These are phyloP conservation scores for Tolypocladium ovalisporum DNA, from an alignment of 2,329 filamentous ascomycete species.

Conservation along the genomic window DNA sequence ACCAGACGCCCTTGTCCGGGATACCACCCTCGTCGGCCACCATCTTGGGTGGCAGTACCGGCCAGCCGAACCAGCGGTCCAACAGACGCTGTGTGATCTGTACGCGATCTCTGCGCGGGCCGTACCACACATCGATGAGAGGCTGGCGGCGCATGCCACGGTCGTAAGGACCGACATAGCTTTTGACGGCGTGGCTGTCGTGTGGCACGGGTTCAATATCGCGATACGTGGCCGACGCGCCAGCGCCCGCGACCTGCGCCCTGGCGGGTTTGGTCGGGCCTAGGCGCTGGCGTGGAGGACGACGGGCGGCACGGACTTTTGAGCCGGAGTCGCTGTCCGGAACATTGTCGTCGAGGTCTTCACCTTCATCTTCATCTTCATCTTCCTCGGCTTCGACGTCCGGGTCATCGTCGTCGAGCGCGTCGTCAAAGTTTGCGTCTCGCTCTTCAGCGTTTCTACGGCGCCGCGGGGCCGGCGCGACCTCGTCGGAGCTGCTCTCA, in stretches of 20 bases:
- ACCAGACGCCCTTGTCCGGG: conserved; percentile 26
- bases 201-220: conserved; percentile 21
- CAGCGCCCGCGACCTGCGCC: background rate
- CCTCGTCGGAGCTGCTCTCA: conserved; percentile 20
- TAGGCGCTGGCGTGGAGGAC: background rate
- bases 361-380: background rate
- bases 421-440: conserved; percentile 19
- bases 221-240: background rate
- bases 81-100: conserved; percentile 25
- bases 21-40: conserved; percentile 15
- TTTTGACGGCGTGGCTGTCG: conserved; percentile 19
- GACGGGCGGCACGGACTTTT: background rate
- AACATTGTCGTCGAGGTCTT: conserved; percentile 8
- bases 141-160: conserved; percentile 19
- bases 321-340: conserved; percentile 6
- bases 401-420: conserved; percentile 14
- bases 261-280: background rate
- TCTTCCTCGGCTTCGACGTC: conserved; percentile 10
- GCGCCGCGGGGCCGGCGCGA: conserved; percentile 9
- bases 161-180: conserved; percentile 25
- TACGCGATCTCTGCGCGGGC: conserved; percentile 23
- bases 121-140: conserved; percentile 30
- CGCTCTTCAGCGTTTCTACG: conserved; percentile 14
- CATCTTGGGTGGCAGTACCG: conserved; percentile 27
- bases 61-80: conserved; percentile 28